Evolutionary conservation across 805 yeast genomes (phyloP).

Genomic region (Kuraishia cidri): DNA sequence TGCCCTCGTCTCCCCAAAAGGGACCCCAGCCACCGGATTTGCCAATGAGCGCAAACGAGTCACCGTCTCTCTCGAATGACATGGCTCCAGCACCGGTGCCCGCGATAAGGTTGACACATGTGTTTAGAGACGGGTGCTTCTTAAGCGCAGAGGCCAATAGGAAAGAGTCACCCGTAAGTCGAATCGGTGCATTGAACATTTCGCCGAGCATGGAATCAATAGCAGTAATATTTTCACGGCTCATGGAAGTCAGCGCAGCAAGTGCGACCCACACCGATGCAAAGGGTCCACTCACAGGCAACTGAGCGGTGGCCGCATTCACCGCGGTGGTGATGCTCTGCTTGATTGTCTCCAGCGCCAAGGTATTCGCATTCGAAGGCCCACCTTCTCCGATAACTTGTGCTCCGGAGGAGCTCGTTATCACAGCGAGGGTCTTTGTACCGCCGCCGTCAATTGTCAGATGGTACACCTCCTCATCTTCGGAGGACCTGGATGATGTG

Average conservation of each 20-base stretch:
- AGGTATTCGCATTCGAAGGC: conserved; percentile 8
- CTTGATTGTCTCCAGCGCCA: too few relatives aligned
- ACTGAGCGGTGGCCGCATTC: too few relatives aligned
- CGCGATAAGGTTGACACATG: conserved; percentile 8
- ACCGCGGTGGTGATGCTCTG: too few relatives aligned
- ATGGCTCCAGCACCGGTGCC: conserved; percentile 14
- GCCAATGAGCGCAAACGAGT: conserved; percentile 4
- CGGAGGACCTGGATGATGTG: neutral
- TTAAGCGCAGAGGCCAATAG: conserved; percentile 8
- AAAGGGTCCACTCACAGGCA: too few relatives aligned
- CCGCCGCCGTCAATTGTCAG: conserved; percentile 16
- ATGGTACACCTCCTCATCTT: neutral
- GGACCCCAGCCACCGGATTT: conserved; percentile 15
- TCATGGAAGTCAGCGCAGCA: conserved; percentile 10
- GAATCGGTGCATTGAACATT: conserved; percentile 4
- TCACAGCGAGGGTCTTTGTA: conserved; percentile 10
- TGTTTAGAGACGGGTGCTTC: neutral
- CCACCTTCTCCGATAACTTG: conserved; percentile 6
- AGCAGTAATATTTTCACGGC: conserved; percentile 1
- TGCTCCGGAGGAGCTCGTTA: conserved; percentile 6
- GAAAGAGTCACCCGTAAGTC: conserved; percentile 9
- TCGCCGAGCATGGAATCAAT: conserved; percentile 1
- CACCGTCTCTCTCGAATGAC: conserved; percentile 5
- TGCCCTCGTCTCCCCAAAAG: conserved; percentile 13
- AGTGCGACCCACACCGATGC: conserved; percentile 11